Evolutionary conservation across 139 green algal species (phyloP).

Genomic region (Deuterostichococcus epilithicus): DNA sequence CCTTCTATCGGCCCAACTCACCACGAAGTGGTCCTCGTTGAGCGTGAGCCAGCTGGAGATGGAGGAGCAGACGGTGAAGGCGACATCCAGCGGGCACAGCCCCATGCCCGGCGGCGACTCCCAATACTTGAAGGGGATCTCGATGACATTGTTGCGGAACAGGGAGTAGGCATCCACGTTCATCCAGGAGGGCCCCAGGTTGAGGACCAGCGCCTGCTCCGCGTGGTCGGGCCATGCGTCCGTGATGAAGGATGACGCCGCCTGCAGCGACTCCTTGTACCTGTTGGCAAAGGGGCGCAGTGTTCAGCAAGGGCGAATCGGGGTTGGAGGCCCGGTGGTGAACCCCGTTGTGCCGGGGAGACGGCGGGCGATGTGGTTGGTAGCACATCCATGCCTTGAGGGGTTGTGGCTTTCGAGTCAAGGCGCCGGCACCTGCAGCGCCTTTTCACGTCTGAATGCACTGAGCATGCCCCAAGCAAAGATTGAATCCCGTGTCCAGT

Average conservation of each 20-base stretch:
- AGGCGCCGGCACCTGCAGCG: no score
- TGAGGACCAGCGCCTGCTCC: slow-evolving; percentile 18
- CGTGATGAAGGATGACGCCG: slow-evolving; percentile 9
- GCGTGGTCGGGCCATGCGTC: not conserved
- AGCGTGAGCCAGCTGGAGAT: slow-evolving; percentile 36
- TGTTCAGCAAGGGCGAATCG: not conserved
- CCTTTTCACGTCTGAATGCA: no score
- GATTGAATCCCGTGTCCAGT: no score
- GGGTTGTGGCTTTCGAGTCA: no score
- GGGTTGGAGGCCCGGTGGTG: no score
- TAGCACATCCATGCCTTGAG: no score
- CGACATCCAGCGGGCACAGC: slow-evolving; percentile 32
- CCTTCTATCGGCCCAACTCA: slow-evolving; percentile 1
- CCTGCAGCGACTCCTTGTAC: slow-evolving; percentile 17
- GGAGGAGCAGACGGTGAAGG: slow-evolving; percentile 34
- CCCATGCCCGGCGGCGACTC: slow-evolving; percentile 31
- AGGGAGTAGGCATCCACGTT: slow-evolving; percentile 17
- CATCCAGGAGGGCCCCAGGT: slow-evolving; percentile 28
- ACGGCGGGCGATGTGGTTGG: no score
- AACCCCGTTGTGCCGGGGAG: no score
- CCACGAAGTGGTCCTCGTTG: slow-evolving; percentile 30
- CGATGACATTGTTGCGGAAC: slow-evolving; percentile 30
- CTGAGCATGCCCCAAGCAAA: no score
- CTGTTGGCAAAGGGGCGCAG: not conserved
- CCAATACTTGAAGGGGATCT: slow-evolving; percentile 33